Evolutionary conservation across 352 stramenopile genomes (phyloP).

Genomic region (Thalassiosira mediterranea): DNA sequence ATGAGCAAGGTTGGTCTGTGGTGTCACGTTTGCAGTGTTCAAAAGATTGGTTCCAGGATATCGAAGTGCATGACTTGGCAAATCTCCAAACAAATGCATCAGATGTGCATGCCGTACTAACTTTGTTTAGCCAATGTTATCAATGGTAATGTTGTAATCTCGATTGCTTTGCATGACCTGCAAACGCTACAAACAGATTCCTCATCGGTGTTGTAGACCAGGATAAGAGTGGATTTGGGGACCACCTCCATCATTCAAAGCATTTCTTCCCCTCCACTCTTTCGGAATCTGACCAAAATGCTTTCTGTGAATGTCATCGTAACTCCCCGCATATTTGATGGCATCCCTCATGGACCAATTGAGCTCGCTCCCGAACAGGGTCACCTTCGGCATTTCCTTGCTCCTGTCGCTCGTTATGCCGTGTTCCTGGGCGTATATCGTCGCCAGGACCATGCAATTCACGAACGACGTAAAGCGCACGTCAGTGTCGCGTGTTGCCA

Average conservation of each 20-base stretch:
- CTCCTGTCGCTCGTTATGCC: constrained; percentile 6
- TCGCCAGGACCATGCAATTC: constrained; percentile 33
- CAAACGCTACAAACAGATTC: too few relatives aligned
- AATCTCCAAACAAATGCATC: too few relatives aligned
- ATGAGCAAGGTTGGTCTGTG: too few relatives aligned
- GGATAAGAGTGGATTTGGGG: not conserved
- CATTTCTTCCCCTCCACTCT: not conserved
- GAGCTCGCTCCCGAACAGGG: constrained; percentile 32
- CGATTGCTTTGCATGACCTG: too few relatives aligned
- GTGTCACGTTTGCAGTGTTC: too few relatives aligned
- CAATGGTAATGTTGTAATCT: too few relatives aligned
- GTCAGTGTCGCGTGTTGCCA: constrained; percentile 47
- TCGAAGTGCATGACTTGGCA: too few relatives aligned
- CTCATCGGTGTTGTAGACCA: too few relatives aligned
- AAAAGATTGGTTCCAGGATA: too few relatives aligned
- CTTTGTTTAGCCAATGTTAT: too few relatives aligned
- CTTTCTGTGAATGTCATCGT: constrained; percentile 35
- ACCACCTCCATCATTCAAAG: not conserved
- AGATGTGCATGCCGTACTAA: too few relatives aligned
- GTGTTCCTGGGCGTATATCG: constrained; percentile 34
- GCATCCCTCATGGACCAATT: constrained; percentile 36
- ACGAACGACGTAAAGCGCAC: constrained; percentile 32
- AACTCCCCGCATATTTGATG: constrained; percentile 21
- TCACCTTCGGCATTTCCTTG: constrained; percentile 1
- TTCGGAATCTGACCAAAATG: constrained; percentile 26